phyloP scores from a whole-genome alignment of 257 asterid species.

The Lavandula angustifolia region DNA sequence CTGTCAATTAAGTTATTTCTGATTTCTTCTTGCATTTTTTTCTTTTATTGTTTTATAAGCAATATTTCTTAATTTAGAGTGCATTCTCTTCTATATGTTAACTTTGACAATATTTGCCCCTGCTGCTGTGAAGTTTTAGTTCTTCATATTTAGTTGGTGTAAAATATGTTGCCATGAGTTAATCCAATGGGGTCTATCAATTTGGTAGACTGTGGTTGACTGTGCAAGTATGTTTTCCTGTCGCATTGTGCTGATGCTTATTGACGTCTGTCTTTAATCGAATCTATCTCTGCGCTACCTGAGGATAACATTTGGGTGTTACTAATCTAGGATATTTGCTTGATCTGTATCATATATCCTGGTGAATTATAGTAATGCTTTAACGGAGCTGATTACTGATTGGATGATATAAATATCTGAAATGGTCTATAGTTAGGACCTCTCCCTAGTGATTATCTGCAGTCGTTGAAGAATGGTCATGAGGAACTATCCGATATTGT shows the following conservation, averaged over 20 bases:
- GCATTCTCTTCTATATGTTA: conserved; percentile 22
- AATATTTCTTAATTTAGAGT: conserved; percentile 4
- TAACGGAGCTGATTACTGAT: conserved; percentile 4
- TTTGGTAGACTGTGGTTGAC: conserved; percentile 13
- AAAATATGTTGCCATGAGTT: background rate
- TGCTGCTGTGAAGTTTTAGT: background rate
- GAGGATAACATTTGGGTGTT: too few relatives aligned
- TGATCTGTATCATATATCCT: conserved; percentile 21
- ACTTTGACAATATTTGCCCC: background rate
- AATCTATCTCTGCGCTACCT: too few relatives aligned
- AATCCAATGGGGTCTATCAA: conserved; percentile 12
- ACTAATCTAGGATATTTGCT: conserved; percentile 6
- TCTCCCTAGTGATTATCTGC: conserved; percentile 23
- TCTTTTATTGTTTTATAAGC: background rate
- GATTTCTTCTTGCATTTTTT: conserved; percentile 13
- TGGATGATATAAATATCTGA: conserved; percentile 25
- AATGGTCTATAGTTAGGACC: conserved; percentile 23
- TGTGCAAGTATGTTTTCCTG: background rate
- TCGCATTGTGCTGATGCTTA: conserved; percentile 2
- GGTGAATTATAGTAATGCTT: conserved; percentile 2
- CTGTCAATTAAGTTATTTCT: conserved; percentile 15
- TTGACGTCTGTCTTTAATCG: background rate
- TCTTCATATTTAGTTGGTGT: conserved; percentile 7
- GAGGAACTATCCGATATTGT: conserved; percentile 26
- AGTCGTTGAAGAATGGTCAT: conserved; percentile 19